phyloP scores from a whole-genome alignment of 148 eudicot species.

The Camellia japonica region DNA sequence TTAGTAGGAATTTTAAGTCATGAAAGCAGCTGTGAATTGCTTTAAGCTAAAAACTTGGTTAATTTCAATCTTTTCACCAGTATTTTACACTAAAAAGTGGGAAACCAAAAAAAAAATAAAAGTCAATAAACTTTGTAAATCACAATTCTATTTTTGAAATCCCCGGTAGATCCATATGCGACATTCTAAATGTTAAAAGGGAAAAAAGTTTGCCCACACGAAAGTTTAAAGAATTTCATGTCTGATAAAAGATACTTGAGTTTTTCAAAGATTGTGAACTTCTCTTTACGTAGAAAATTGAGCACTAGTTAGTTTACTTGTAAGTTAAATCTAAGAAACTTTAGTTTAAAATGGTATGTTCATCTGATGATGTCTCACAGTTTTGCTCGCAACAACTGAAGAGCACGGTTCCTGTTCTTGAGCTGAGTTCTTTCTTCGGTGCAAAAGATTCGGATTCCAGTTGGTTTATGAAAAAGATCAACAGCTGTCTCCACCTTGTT shows the following conservation, averaged over 20 bases:
- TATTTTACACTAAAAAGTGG: not conserved
- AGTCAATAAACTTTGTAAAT: not conserved
- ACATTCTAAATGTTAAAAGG: not conserved
- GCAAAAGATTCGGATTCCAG: constrained; percentile 97
- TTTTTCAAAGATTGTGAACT: not conserved
- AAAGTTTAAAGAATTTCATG: not conserved
- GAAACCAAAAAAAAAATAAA: not conserved
- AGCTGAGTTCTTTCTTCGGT: constrained; percentile 96
- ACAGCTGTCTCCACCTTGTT: constrained; percentile 99
- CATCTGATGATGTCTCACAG: constrained; percentile 47
- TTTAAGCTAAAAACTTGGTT: not conserved
- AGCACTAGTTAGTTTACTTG: not conserved
- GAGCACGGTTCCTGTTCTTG: constrained; percentile 80
- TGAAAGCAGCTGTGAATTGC: not conserved
- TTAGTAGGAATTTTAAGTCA: too few relatives aligned
- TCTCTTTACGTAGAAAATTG: not conserved
- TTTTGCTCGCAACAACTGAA: constrained; percentile 93
- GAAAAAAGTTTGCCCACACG: not conserved
- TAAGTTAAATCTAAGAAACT: not conserved
- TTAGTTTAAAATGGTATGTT: constrained; percentile 1
- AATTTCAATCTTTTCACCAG: not conserved
- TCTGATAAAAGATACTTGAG: not conserved
- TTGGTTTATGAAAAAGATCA: constrained; percentile 96
- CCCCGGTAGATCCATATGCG: not conserved
- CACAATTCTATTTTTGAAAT: not conserved